Conservation (phyloP, 768 basidiomycete species). For the Pleurotus sapidus region DNA sequence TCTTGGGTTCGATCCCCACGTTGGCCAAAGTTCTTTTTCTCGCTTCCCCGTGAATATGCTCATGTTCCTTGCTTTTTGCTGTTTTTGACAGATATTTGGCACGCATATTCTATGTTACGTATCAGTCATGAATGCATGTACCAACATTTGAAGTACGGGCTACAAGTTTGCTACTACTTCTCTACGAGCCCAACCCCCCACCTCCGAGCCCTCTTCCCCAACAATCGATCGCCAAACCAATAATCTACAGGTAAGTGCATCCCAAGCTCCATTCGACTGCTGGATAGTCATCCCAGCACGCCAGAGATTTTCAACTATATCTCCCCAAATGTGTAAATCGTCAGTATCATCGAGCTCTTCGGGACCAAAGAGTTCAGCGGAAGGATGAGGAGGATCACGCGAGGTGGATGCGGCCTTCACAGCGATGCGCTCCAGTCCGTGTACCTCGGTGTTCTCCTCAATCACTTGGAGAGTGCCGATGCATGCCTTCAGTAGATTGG, state of each 20-base stretch:
- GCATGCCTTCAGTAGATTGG: conserved; percentile 26
- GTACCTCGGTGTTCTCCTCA: conserved; percentile 16
- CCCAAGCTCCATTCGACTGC: conserved; percentile 39
- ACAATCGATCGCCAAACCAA: conserved; percentile 52
- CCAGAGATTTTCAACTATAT: conserved; percentile 56
- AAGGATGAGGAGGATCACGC: conserved; percentile 27
- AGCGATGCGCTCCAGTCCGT: not conserved
- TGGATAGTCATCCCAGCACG: conserved; percentile 40
- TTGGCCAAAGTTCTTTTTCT: conserved; percentile 44
- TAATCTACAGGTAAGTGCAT: conserved; percentile 47
- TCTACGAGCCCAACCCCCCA: conserved; percentile 59
- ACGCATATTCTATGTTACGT: not conserved
- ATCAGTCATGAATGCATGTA: too few species aligned
- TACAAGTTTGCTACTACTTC: conserved; percentile 23
- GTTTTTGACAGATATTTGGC: not conserved
- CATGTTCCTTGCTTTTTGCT: not conserved
- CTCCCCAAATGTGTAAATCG: conserved; percentile 43
- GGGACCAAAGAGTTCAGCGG: conserved; percentile 33
- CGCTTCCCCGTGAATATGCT: too few species aligned
- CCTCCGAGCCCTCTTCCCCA: conserved; percentile 30
- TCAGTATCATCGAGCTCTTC: conserved; percentile 15
- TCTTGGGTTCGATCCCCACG: conserved; percentile 81
- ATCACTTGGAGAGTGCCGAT: conserved; percentile 23
- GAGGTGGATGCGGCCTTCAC: not conserved
- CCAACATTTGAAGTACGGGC: not conserved